phyloP scores from a whole-genome alignment of 192 early-diverging fungal species.

The Coemansia sp. region DNA sequence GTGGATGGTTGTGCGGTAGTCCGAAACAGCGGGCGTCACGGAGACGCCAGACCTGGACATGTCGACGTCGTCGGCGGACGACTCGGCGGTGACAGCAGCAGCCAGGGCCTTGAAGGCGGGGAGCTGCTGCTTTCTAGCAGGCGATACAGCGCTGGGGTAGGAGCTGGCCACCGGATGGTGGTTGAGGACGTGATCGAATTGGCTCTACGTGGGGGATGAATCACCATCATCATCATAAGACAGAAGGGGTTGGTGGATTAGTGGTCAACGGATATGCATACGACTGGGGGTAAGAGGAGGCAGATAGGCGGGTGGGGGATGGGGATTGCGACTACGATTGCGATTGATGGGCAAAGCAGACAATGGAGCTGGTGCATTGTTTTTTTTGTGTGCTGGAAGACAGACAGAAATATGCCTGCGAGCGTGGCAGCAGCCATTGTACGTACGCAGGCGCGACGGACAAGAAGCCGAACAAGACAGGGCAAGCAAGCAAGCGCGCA shows the following conservation, averaged over 20 bases:
- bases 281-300: not conserved
- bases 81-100: constrained; percentile 1
- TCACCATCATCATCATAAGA: not conserved
- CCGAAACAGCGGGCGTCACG: not conserved
- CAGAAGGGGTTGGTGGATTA: not conserved
- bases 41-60: not conserved
- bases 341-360: not conserved
- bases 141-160: constrained; percentile 3
- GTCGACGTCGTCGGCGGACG: not conserved
- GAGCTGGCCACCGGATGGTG: constrained; percentile 6
- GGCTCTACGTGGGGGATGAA: constrained; percentile 7
- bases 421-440: not conserved
- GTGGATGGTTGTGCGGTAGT: constrained; percentile 52
- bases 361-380: not conserved
- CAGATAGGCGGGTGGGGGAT: not conserved
- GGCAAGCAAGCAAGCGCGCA: not conserved
- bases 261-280: constrained; percentile 1
- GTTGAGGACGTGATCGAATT: constrained; percentile 12
- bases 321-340: not conserved
- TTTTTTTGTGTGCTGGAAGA: not conserved
- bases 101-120: constrained; percentile 4
- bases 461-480: no score
- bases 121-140: constrained; percentile 2
- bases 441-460: not conserved
- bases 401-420: not conserved